A percentile compares a stretch with the other conserved stretches of the same genome.
Conservation (phyloP, 441 rosid genomes). For the Omphalea diandra region DNA sequence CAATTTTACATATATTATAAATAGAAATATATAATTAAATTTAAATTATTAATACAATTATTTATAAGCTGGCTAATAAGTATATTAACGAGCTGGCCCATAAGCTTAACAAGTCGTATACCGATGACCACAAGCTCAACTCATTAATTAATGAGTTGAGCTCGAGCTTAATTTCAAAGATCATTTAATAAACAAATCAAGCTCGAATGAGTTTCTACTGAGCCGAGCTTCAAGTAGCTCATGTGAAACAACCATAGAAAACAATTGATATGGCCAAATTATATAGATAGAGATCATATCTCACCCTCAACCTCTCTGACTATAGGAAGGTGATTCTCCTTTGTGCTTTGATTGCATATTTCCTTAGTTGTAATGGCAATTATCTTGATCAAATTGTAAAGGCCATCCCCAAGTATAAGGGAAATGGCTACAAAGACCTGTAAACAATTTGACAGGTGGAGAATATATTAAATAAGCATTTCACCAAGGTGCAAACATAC, state of each 20-base stretch:
- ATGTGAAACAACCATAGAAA: not conserved
- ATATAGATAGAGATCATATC: slow-evolving; percentile 17
- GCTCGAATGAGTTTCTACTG: too few relatives aligned
- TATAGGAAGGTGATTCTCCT: slow-evolving; percentile 54
- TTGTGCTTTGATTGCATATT: slow-evolving; percentile 55
- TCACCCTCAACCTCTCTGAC: slow-evolving; percentile 55
- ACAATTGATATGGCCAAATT: not conserved
- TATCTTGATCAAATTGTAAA: slow-evolving; percentile 85
- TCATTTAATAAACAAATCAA: too few relatives aligned
- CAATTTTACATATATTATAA: too few relatives aligned
- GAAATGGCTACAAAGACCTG: slow-evolving; percentile 88
- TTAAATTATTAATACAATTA: too few relatives aligned
- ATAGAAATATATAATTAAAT: too few relatives aligned
- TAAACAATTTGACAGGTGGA: not conserved
- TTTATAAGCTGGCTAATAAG: too few relatives aligned
- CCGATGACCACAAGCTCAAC: too few relatives aligned
- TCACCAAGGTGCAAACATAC: not conserved
- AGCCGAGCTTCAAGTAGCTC: too few relatives aligned
- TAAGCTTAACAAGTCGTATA: too few relatives aligned
- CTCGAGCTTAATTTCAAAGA: too few relatives aligned
- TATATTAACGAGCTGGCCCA: too few relatives aligned
- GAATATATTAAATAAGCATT: not conserved
- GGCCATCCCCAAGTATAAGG: slow-evolving; percentile 89
- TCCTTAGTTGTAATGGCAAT: slow-evolving; percentile 59
- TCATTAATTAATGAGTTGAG: too few relatives aligned